A percentile compares a stretch with the other conserved stretches of the same genome.
Evolutionary conservation across 495 filamentous ascomycete species (phyloP).

Genomic region (Penicillium nucicola): DNA sequence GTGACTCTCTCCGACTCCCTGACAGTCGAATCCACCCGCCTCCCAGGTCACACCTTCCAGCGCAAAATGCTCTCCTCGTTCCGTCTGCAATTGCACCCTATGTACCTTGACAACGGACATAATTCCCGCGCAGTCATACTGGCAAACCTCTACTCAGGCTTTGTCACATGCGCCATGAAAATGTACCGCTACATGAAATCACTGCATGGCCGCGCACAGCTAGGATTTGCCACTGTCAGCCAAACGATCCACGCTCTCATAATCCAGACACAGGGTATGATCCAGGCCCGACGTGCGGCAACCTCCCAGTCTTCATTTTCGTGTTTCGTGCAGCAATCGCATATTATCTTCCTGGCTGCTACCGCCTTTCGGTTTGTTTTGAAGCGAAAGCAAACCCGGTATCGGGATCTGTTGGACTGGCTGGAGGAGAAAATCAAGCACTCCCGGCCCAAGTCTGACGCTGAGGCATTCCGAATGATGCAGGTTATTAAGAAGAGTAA

Average conservation of each 20-base stretch:
- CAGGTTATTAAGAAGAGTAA: slow-evolving; percentile 34
- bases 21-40: slow-evolving; percentile 68
- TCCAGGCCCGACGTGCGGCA: slow-evolving; percentile 53
- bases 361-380: slow-evolving; percentile 66
- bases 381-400: slow-evolving; percentile 65
- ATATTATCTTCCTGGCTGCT: slow-evolving; percentile 67
- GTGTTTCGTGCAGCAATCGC: slow-evolving; percentile 58
- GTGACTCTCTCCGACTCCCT: slow-evolving; percentile 54
- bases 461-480: slow-evolving; percentile 23
- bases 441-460: slow-evolving; percentile 29
- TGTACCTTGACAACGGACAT: slow-evolving; percentile 84
- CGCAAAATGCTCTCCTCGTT: slow-evolving; percentile 76
- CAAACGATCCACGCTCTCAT: slow-evolving; percentile 65
- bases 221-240: slow-evolving; percentile 52
- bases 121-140: slow-evolving; percentile 69
- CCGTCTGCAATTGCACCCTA: slow-evolving; percentile 81
- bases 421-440: slow-evolving; percentile 43
- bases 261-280: slow-evolving; percentile 59
- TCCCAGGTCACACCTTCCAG: slow-evolving; percentile 70
- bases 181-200: slow-evolving; percentile 75
- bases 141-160: slow-evolving; percentile 68
- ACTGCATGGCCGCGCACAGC: slow-evolving; percentile 53
- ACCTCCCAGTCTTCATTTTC: slow-evolving; percentile 32
- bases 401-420: slow-evolving; percentile 59
- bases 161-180: slow-evolving; percentile 75